Percentiles rank a stretch among this genome's conserved stretches.
Conservation (phyloP, 495 filamentous ascomycete genomes). For the Podospora sp. region DNA sequence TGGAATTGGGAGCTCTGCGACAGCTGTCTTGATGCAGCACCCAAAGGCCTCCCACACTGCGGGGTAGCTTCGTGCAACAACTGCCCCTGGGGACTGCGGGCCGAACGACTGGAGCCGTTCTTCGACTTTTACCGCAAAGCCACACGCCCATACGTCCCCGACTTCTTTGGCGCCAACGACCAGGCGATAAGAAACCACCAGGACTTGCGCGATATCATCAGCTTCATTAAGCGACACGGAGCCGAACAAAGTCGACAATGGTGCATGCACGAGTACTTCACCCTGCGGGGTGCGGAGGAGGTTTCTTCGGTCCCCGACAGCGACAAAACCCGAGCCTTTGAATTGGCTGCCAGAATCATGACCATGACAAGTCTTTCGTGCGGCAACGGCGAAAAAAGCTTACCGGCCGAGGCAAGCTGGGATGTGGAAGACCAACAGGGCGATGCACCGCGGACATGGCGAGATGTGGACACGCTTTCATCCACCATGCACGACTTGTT, state of each 20-base stretch:
- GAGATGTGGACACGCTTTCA: conserved; percentile 25
- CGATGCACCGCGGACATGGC: conserved; percentile 24
- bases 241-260: conserved; percentile 12
- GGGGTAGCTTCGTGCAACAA: too few relatives aligned
- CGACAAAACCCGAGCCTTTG: conserved; percentile 29
- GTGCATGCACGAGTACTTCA: conserved; percentile 11
- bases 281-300: background rate
- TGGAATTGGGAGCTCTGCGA: conserved; percentile 38
- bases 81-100: conserved; percentile 21
- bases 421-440: too few relatives aligned
- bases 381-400: background rate
- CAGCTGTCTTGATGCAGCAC: conserved; percentile 17
- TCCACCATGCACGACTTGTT: conserved; percentile 31
- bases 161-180: conserved; percentile 22
- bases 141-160: conserved; percentile 34
- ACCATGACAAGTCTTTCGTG: conserved; percentile 34
- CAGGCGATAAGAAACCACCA: conserved; percentile 32
- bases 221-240: conserved; percentile 21
- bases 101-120: conserved; percentile 29
- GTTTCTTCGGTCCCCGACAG: background rate
- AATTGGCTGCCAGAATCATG: conserved; percentile 38
- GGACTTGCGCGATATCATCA: conserved; percentile 36
- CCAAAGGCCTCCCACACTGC: too few relatives aligned
- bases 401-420: conserved; percentile 13
- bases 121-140: conserved; percentile 38